Percentiles rank a stretch among this genome's conserved stretches.
Evolutionary conservation across 441 rosid genomes (phyloP).

Genomic region (Pelargonium citronellum): DNA sequence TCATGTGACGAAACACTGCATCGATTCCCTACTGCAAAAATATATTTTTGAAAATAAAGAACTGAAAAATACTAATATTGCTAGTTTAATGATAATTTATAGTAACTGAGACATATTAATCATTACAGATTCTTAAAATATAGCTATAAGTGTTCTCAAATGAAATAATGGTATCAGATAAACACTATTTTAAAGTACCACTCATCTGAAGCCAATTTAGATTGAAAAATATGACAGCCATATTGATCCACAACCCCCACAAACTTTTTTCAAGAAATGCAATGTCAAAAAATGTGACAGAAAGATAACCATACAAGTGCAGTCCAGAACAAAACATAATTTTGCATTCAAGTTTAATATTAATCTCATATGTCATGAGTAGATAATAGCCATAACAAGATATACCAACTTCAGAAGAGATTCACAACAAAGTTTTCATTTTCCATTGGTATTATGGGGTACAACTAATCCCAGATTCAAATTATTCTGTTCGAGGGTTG

Average conservation of each 20-base stretch:
- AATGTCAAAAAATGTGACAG: neutral
- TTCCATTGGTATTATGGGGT: neutral
- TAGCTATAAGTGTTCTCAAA: no score
- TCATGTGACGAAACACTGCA: neutral
- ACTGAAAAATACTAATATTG: neutral
- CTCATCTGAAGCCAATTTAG: no score
- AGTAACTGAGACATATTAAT: neutral
- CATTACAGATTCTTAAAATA: neutral
- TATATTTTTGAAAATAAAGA: neutral
- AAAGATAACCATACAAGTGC: no score
- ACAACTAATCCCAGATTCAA: neutral
- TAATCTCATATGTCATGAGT: neutral
- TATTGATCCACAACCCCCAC: neutral
- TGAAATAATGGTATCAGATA: no score
- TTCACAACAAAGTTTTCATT: no score
- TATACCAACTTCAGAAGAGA: no score
- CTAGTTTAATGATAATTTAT: neutral
- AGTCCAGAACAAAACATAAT: neutral
- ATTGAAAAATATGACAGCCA: neutral
- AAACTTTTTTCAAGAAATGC: neutral
- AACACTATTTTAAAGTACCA: no score
- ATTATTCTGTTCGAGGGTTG: neutral
- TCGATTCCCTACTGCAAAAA: neutral
- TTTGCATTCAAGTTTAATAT: neutral
- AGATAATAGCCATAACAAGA: neutral